Conservation (phyloP, 306 rosid genomes). For the Myrica gale region DNA sequence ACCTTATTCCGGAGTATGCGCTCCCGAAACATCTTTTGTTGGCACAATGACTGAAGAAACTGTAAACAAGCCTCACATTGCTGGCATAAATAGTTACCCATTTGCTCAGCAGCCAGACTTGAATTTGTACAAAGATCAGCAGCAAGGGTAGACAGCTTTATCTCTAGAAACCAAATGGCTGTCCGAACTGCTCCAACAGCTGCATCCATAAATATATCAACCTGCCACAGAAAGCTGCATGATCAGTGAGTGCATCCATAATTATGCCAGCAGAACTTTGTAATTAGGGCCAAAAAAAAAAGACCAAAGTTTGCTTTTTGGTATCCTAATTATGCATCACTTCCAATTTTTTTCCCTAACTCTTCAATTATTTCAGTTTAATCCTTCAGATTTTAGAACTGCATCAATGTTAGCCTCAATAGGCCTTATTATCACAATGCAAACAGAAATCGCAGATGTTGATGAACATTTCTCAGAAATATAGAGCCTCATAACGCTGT, state of each 20-base stretch:
- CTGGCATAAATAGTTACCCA: constrained; percentile 45
- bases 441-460: too few relatives aligned
- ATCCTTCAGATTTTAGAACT: too few relatives aligned
- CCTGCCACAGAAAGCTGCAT: constrained; percentile 39
- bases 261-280: neutral
- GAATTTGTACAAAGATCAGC: constrained; percentile 22
- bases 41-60: constrained; percentile 56
- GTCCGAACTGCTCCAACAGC: constrained; percentile 47
- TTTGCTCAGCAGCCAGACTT: constrained; percentile 34
- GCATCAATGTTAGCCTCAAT: too few relatives aligned
- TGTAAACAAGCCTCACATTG: constrained; percentile 62
- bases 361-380: too few relatives aligned
- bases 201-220: constrained; percentile 59
- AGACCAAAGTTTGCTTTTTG: too few relatives aligned
- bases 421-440: too few relatives aligned
- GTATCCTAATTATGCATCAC: too few relatives aligned
- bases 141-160: constrained; percentile 37
- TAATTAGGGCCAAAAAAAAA: neutral
- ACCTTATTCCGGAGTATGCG: constrained; percentile 58
- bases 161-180: constrained; percentile 39
- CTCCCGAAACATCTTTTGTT: constrained; percentile 54
- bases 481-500: too few relatives aligned
- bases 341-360: too few relatives aligned
- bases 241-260: constrained; percentile 16
- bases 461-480: too few relatives aligned